Evolutionary conservation across 768 basidiomycete species (phyloP), one percentile per base, ranked within the genome.

Genomic region (Lepiota brunneoincarnata): DNA sequence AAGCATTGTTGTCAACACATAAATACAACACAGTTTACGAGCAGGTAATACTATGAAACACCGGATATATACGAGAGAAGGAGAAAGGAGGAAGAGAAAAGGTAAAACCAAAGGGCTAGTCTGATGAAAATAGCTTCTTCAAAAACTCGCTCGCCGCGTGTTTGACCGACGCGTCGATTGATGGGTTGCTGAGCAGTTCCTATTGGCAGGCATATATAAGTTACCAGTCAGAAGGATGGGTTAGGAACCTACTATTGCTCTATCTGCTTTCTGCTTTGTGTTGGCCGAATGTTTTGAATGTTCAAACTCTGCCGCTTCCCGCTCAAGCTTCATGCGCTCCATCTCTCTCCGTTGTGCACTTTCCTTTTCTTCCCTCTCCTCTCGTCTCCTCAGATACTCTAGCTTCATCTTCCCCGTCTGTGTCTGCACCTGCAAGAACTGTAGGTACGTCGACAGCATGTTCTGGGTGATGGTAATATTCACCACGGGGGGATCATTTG

Each of bases 61-160:
- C 28, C 31, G 50, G 50, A 51, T 51, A 51, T 51, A 51, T 42
- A 52, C 20, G 17, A 41, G 23, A 12, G 17, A 48, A 21, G 42
- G 15, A 38, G n/a, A 31, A 5, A 36, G 37, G 45, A 4, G 21
- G 37, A 28, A 31, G 21, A n/a, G 34, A 18, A 36, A 17, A 20
- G 11, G 23, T 24, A 18, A 36, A 40, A 24, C n/a, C 41, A 28
- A 51, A 20, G 7, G 6, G 31, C 46, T 49, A 49, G 28, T 57
- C 46, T 54, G 43, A 50, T 44, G 37, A 40, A 38, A 54, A 61
- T 61, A 61, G 75, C 63, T 80, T 84, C 69, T 86, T 86, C 59
- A 90, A 69, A 69, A 86, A 90, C 46, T 89, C 87, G 39, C 82
- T 77, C 2, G 87, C 87, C 4, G 82, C 82, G 59, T 82, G 79